phyloP scores from a whole-genome alignment of 2,329 filamentous ascomycete species.

The Pyricularia sp. region DNA sequence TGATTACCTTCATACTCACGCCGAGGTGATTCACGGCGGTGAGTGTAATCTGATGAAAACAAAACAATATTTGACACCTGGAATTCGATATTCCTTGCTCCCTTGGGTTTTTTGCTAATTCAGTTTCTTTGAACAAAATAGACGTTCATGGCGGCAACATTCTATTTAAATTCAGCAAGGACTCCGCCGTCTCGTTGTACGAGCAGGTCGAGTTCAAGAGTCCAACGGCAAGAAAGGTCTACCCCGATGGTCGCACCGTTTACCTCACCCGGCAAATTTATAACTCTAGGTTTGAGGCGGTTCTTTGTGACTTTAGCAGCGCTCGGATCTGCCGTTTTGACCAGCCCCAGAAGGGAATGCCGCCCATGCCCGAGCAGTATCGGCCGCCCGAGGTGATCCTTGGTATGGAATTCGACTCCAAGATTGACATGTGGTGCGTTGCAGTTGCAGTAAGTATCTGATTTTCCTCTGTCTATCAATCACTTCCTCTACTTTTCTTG shows the following conservation, averaged over 20 bases:
- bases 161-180: background rate
- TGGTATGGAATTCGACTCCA: background rate
- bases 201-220: background rate
- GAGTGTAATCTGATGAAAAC: background rate
- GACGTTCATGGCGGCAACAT: background rate
- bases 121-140: background rate
- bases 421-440: background rate
- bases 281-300: background rate
- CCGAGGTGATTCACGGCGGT: background rate
- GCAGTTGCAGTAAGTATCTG: background rate
- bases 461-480: background rate
- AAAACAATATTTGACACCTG: background rate
- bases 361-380: background rate
- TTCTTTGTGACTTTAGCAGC: background rate
- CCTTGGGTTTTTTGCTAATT: background rate
- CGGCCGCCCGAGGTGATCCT: background rate
- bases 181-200: background rate
- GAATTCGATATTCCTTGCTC: too few species aligned
- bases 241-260: background rate
- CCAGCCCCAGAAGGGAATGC: background rate
- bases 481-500: too few species aligned
- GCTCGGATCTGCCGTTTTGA: background rate
- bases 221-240: background rate
- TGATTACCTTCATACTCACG: background rate
- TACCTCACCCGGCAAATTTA: background rate